phyloP scores from a whole-genome alignment of 2,329 filamentous ascomycete species.

The Aspergillus intermedius region DNA sequence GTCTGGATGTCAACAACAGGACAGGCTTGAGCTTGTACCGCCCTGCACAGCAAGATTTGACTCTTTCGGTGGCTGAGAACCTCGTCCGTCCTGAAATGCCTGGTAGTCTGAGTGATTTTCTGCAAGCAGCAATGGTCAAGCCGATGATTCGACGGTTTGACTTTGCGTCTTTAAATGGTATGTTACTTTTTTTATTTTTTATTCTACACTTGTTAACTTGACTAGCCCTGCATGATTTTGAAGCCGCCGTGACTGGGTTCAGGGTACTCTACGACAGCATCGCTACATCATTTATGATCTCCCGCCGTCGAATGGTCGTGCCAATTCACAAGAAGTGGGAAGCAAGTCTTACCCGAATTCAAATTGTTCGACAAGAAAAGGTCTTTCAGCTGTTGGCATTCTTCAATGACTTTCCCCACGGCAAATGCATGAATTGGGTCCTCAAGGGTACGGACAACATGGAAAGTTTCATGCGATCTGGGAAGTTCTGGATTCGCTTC shows the following conservation, averaged over 20 bases:
- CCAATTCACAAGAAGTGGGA: constrained; percentile 95
- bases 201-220: constrained; percentile 8
- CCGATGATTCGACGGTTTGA: constrained; percentile 66
- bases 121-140: constrained; percentile 51
- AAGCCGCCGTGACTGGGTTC: constrained; percentile 73
- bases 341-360: constrained; percentile 69
- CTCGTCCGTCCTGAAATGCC: constrained; percentile 57
- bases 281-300: constrained; percentile 70
- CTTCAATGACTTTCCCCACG: constrained; percentile 80
- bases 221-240: constrained; percentile 68
- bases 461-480: constrained; percentile 58
- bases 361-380: constrained; percentile 70
- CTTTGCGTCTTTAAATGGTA: constrained; percentile 52
- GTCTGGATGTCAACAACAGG: constrained; percentile 56
- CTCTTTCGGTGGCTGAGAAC: constrained; percentile 65
- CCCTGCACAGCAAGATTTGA: constrained; percentile 69
- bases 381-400: constrained; percentile 75
- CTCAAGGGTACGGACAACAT: constrained; percentile 79
- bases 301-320: constrained; percentile 79
- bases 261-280: constrained; percentile 58
- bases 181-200: neutral
- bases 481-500: constrained; percentile 68
- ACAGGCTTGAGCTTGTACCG: constrained; percentile 62
- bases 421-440: constrained; percentile 81
- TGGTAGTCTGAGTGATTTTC: constrained; percentile 56